phyloP scores from a whole-genome alignment of 352 stramenopile species.

The Thalassiosira exigua region DNA sequence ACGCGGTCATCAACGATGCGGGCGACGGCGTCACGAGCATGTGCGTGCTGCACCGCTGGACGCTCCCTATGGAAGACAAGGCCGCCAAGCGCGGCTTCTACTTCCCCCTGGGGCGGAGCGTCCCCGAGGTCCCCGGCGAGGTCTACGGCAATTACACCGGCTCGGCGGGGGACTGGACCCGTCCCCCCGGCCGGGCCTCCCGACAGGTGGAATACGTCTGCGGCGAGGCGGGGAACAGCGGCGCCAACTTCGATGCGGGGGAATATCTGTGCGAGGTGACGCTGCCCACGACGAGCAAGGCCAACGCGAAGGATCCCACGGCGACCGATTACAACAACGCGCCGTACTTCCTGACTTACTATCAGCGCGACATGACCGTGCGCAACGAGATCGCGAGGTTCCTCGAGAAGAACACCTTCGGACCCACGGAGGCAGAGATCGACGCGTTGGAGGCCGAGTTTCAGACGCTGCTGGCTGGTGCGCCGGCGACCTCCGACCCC shows the following conservation, averaged over 20 bases:
- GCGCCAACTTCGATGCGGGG: constrained; percentile 30
- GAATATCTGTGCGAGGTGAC: constrained; percentile 58
- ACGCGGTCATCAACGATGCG: not conserved
- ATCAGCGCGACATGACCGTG: constrained; percentile 32
- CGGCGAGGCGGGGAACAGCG: constrained; percentile 38
- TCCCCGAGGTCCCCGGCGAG: constrained; percentile 13
- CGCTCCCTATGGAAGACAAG: constrained; percentile 26
- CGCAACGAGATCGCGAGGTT: constrained; percentile 63
- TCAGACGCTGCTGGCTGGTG: not conserved
- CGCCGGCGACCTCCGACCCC: not conserved
- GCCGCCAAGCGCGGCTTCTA: constrained; percentile 22
- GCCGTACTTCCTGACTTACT: constrained; percentile 63
- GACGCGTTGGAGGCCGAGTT: constrained; percentile 40
- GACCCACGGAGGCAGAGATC: constrained; percentile 48
- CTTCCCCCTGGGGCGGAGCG: constrained; percentile 28
- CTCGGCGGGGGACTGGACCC: constrained; percentile 24
- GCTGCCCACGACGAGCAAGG: constrained; percentile 28
- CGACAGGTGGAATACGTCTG: constrained; percentile 25
- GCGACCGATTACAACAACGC: constrained; percentile 19
- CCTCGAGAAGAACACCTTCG: constrained; percentile 71
- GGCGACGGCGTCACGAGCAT: constrained; percentile 1
- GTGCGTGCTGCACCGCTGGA: constrained; percentile 38
- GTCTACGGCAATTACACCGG: constrained; percentile 1
- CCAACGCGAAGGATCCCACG: constrained; percentile 5
- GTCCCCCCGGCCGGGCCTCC: constrained; percentile 14